Evolutionary conservation across 148 eudicot genomes (phyloP), one percentile per base, ranked within the genome.

Genomic region (Euryodendron excelsum): DNA sequence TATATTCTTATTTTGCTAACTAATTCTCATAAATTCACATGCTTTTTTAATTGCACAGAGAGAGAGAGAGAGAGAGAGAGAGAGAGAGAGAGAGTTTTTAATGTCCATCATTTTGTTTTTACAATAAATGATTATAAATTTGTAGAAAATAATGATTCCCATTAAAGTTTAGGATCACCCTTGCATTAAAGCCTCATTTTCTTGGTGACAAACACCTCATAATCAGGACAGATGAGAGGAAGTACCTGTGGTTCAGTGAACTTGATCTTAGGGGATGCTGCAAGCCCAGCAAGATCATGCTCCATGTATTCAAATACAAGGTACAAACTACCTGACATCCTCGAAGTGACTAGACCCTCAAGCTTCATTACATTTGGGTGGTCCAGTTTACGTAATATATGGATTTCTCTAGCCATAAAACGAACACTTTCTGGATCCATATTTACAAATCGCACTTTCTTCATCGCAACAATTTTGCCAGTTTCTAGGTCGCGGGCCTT

Each of bases 241-340:
- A 20, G 17, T 82, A 93, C 97, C 97, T 93, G 98, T 84, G 98
- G 67, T 80, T 89, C 92, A 1, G 91, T 90, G 86, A 93, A 88
- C 77, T 80, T 87, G 75, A 85, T 80, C 52, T 81, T 82, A 34
- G 95, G 90, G 36, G 91, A 88, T 50, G 90, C 92, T 53, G 82
- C 76, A 64, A 93, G 93, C 53, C 98, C 98, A 23, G 90, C 87
- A 71, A 93, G 93, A 86, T 93, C 98, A 65, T 93, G 98, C 82
- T 93, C 96, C 96, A 93, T 90, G 82, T 91, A 93, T 77, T 93
- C 98, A 74, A 93, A 93, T n/a, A 91, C 92, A 69, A 93, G 98
- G 87, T 90, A 91, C 82, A 93, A 85, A 83, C 89, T 91, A 79
- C 90, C 89, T 63, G 96, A 90, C 85, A 90, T 82, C 87, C 89